These are phyloP conservation scores for Potentilla sterilis DNA, from an alignment of 306 rosid genomes.

Conservation along the genomic window DNA sequence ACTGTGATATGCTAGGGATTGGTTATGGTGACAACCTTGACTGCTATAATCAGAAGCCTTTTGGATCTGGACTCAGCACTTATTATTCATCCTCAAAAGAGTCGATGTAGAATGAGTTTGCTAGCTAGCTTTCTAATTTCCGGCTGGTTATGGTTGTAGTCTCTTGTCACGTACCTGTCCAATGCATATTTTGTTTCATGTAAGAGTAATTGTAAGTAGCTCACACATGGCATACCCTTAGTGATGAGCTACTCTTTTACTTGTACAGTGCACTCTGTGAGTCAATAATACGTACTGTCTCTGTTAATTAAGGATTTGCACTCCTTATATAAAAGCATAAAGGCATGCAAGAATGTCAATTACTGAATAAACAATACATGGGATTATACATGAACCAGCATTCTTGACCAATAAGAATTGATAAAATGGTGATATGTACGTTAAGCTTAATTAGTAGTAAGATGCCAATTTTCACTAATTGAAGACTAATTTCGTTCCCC, in stretches of 20 bases:
- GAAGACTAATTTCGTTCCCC: too few relatives aligned
- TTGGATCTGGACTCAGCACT: slow-evolving; percentile 12
- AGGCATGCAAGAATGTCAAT: too few relatives aligned
- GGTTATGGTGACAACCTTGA: slow-evolving; percentile 34
- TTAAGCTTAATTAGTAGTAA: too few relatives aligned
- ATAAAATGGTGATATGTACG: too few relatives aligned
- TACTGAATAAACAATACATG: too few relatives aligned
- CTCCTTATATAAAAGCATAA: too few relatives aligned
- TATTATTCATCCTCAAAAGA: slow-evolving; percentile 3
- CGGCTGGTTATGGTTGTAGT: background rate
- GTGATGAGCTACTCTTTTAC: too few relatives aligned
- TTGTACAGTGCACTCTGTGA: background rate
- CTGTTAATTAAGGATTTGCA: too few relatives aligned
- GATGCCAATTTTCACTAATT: too few relatives aligned
- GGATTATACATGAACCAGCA: too few relatives aligned
- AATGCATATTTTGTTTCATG: background rate
- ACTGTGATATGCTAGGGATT: slow-evolving; percentile 31
- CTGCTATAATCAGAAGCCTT: slow-evolving; percentile 36
- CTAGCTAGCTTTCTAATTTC: background rate
- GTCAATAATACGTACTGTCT: background rate
- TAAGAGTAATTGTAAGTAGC: background rate
- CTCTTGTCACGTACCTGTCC: background rate
- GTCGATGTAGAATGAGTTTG: background rate
- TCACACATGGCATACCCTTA: background rate
- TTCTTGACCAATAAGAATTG: too few relatives aligned